phyloP scores from a whole-genome alignment of 192 early-diverging fungal species.

The Umbelopsis sp. region DNA sequence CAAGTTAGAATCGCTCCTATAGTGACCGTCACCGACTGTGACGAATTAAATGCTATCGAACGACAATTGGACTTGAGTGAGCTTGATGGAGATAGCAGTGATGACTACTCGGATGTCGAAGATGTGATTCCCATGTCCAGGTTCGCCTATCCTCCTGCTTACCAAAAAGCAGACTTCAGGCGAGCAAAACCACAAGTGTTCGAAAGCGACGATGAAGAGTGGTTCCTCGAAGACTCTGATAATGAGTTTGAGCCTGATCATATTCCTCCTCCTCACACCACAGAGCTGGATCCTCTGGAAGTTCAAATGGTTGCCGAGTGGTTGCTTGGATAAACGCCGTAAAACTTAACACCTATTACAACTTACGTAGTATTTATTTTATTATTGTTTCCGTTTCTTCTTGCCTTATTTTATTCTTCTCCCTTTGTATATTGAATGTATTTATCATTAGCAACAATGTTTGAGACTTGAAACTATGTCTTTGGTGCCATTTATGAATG shows the following conservation, averaged over 20 bases:
- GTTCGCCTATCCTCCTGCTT: not conserved
- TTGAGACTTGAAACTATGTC: no score
- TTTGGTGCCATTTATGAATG: no score
- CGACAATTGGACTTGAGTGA: slow-evolving; percentile 4
- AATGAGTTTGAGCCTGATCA: slow-evolving; percentile 2
- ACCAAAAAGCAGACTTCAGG: not conserved
- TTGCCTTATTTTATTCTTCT: no score
- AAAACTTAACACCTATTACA: no score
- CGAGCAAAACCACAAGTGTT: not conserved
- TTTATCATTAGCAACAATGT: not conserved
- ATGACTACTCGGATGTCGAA: not conserved
- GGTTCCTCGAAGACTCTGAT: slow-evolving; percentile 11
- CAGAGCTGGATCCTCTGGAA: not conserved
- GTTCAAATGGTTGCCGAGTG: not conserved
- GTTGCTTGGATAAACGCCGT: not conserved
- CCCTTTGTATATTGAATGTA: not conserved
- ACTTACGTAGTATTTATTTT: no score
- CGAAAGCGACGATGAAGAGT: slow-evolving; percentile 10
- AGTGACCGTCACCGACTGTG: not conserved
- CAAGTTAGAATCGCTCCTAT: not conserved
- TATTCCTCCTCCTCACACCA: no score
- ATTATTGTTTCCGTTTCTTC: no score
- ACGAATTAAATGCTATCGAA: not conserved
- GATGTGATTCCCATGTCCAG: slow-evolving; percentile 13
- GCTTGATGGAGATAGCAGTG: not conserved